These are phyloP conservation scores for Syzygium oleosum DNA, from an alignment of 345 rosid species.

Conservation along the genomic window DNA sequence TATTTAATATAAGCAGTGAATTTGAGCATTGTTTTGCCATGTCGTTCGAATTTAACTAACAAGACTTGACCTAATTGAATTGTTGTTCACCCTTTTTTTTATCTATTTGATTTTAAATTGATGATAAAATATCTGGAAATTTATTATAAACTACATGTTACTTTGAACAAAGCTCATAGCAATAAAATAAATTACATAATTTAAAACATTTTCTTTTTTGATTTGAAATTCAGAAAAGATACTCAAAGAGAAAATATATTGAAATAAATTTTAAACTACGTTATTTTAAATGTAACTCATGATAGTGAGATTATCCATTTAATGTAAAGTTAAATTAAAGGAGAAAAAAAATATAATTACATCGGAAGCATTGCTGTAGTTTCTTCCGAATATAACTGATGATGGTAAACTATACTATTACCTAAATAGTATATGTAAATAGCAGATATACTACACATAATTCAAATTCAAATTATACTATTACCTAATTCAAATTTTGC, in stretches of 20 bases:
- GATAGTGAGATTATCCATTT: accelerated
- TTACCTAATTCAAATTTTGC: too few species aligned
- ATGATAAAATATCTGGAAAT: not conserved
- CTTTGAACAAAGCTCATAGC: accelerated
- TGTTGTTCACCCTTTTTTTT: not conserved
- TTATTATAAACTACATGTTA: accelerated
- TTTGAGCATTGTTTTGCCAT: not conserved
- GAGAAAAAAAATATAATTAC: not conserved
- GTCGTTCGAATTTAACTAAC: too few species aligned
- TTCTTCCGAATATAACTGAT: not conserved
- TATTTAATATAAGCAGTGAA: not conserved
- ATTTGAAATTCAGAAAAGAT: not conserved
- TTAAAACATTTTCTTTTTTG: not conserved
- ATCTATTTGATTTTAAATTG: not conserved
- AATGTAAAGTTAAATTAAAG: not conserved
- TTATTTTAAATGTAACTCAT: not conserved
- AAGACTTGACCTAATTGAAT: not conserved
- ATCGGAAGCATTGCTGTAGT: not conserved
- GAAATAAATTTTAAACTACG: not conserved
- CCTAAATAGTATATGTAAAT: not conserved
- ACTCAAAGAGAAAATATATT: accelerated
- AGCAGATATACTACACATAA: not conserved
- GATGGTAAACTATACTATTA: not conserved
- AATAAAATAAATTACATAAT: not conserved
- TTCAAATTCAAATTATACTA: not conserved